Evolutionary conservation across 345 rosid genomes (phyloP).

Genomic region (Lepidium didymum): DNA sequence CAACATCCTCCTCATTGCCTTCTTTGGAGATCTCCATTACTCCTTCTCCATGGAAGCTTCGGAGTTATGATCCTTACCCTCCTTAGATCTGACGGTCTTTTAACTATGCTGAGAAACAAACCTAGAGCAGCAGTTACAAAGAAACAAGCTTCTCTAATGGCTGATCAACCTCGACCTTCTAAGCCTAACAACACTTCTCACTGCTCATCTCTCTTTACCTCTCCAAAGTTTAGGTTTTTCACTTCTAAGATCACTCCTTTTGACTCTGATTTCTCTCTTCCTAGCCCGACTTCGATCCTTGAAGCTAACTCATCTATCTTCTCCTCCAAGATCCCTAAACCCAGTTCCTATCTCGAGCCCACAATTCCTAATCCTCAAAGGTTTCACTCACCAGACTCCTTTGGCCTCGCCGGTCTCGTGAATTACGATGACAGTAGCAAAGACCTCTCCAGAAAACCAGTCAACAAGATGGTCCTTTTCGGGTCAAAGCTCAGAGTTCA

Average conservation of each 20-base stretch:
- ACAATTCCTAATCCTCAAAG: slow-evolving; percentile 33
- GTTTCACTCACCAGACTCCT: slow-evolving; percentile 30
- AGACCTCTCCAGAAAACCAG: slow-evolving; percentile 21
- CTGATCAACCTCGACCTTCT: slow-evolving; percentile 42
- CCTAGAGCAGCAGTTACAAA: slow-evolving; percentile 36
- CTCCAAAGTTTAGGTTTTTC: slow-evolving; percentile 53
- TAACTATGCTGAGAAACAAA: slow-evolving; percentile 45
- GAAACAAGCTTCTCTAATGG: slow-evolving; percentile 52
- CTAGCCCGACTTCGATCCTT: slow-evolving; percentile 60
- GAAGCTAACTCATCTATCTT: slow-evolving; percentile 41
- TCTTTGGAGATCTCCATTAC: background rate
- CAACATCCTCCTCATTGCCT: background rate
- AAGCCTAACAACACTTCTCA: slow-evolving; percentile 17
- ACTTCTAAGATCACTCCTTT: slow-evolving; percentile 32
- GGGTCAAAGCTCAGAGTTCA: slow-evolving; percentile 49
- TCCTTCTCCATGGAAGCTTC: slow-evolving; percentile 29
- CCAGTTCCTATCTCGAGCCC: slow-evolving; percentile 4
- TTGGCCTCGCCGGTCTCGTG: slow-evolving; percentile 59
- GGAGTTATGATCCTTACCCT: slow-evolving; percentile 27
- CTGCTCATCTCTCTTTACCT: slow-evolving; percentile 33
- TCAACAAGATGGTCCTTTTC: slow-evolving; percentile 45
- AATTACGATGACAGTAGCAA: slow-evolving; percentile 9
- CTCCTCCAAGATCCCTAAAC: slow-evolving; percentile 25
- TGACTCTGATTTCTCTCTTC: slow-evolving; percentile 35
- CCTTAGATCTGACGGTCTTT: background rate